Conservation (phyloP, 768 basidiomycete species). For the Tricholomella constricta region DNA sequence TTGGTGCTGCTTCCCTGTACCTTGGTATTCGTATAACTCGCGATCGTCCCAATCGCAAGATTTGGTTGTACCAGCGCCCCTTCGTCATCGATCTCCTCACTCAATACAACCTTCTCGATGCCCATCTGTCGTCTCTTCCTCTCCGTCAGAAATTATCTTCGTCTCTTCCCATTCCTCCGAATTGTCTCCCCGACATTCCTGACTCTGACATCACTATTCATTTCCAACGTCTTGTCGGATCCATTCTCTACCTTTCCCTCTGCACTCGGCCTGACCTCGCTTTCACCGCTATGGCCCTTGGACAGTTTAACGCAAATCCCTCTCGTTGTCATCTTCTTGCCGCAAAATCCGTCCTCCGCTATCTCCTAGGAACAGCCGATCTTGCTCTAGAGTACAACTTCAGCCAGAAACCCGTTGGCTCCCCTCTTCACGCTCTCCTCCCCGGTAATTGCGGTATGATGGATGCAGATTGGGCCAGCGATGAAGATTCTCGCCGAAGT, state of each 20-base stretch:
- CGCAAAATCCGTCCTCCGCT: conserved; percentile 31
- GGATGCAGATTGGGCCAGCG: conserved; percentile 36
- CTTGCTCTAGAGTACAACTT: too few species aligned
- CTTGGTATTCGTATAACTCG: too few species aligned
- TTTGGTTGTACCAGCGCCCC: conserved; percentile 14
- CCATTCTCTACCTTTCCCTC: too few species aligned
- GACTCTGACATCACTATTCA: too few species aligned
- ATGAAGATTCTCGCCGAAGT: too few species aligned
- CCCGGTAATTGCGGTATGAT: conserved; percentile 16
- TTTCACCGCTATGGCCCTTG: too few species aligned
- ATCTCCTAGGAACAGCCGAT: conserved; percentile 35
- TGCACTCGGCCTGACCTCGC: too few species aligned
- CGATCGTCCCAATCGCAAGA: not conserved
- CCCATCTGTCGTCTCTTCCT: not conserved
- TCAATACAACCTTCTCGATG: conserved; percentile 9
- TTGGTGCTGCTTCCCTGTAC: too few species aligned
- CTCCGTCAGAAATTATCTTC: not conserved
- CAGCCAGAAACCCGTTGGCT: not conserved
- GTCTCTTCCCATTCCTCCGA: not conserved
- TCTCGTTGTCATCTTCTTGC: conserved; percentile 29
- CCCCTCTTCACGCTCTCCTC: not conserved
- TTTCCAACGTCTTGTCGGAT: too few species aligned
- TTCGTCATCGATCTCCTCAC: conserved; percentile 15
- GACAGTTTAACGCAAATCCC: too few species aligned
- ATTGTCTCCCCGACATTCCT: not conserved